Conservation (phyloP, 345 rosid species). For the Aethionema arabicum region DNA sequence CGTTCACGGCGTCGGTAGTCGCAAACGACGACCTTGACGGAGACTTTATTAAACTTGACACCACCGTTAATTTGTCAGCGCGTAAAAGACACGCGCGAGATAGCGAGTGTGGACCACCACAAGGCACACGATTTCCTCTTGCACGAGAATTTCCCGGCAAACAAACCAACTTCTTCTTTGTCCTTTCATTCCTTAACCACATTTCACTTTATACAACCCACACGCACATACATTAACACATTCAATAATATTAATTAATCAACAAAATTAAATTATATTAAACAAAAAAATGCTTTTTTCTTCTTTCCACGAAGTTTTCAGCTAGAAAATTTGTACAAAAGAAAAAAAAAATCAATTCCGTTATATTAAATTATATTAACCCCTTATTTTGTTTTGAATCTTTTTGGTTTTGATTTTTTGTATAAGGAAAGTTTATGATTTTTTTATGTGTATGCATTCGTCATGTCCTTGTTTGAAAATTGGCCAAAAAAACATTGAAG, state of each 20-base stretch:
- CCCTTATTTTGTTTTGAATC: too few relatives aligned
- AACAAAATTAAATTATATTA: too few relatives aligned
- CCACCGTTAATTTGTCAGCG: conserved; percentile 15
- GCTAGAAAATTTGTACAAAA: conserved; percentile 31
- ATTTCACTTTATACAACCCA: conserved; percentile 21
- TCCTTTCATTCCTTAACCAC: conserved; percentile 40
- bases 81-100: conserved; percentile 9
- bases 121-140: conserved; percentile 4
- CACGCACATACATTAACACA: conserved; percentile 5
- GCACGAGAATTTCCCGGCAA: conserved; percentile 35
- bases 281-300: neutral
- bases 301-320: conserved; percentile 19
- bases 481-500: too few relatives aligned
- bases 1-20: conserved; percentile 38
- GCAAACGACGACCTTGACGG: conserved; percentile 37
- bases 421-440: too few relatives aligned
- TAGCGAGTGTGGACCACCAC: conserved; percentile 14
- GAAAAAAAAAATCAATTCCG: conserved; percentile 24
- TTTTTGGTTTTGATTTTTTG: too few relatives aligned
- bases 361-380: too few relatives aligned
- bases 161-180: conserved; percentile 37
- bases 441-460: too few relatives aligned
- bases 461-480: too few relatives aligned
- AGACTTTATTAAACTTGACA: conserved; percentile 8
- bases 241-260: too few relatives aligned